Conservation (phyloP, 805 yeast species). For the Jamesozyma rosinii region DNA sequence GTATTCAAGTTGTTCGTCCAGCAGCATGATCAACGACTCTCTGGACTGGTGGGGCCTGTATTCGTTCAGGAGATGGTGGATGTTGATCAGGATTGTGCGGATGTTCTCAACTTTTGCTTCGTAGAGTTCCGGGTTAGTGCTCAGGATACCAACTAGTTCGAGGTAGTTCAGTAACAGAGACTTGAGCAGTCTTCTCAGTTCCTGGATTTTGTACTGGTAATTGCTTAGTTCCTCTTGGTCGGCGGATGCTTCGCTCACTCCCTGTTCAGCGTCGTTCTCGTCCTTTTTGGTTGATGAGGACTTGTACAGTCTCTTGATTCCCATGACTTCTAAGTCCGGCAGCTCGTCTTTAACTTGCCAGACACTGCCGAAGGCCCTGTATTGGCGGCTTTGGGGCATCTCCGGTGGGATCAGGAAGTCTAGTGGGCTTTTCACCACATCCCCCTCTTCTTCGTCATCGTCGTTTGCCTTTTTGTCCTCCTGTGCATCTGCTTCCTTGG, state of each 20-base stretch:
- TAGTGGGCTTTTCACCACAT: slow-evolving; percentile 27
- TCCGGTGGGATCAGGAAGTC: slow-evolving; percentile 56
- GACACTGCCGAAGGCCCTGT: slow-evolving; percentile 80
- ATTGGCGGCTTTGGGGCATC: slow-evolving; percentile 52
- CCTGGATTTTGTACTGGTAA: slow-evolving; percentile 48
- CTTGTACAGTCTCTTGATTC: slow-evolving; percentile 63
- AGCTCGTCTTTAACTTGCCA: slow-evolving; percentile 75
- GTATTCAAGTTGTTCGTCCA: slow-evolving; percentile 60
- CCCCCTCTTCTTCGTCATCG: slow-evolving; percentile 23
- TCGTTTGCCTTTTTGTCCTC: not conserved
- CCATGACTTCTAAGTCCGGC: slow-evolving; percentile 67
- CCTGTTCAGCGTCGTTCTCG: not conserved
- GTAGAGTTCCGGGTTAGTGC: slow-evolving; percentile 59
- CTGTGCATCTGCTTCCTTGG: slow-evolving; percentile 9
- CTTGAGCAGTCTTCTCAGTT: slow-evolving; percentile 69
- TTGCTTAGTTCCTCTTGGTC: slow-evolving; percentile 20
- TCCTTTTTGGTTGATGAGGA: slow-evolving; percentile 7
- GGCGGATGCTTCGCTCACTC: not conserved
- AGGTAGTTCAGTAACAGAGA: slow-evolving; percentile 72
- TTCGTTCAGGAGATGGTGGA: slow-evolving; percentile 84
- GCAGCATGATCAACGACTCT: slow-evolving; percentile 70
- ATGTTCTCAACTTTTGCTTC: slow-evolving; percentile 65
- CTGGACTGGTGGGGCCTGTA: slow-evolving; percentile 93
- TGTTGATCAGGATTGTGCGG: slow-evolving; percentile 70
- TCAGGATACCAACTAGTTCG: slow-evolving; percentile 70